phyloP scores from a whole-genome alignment of 805 yeast genomes.

The Candida pseudofarinosa region DNA sequence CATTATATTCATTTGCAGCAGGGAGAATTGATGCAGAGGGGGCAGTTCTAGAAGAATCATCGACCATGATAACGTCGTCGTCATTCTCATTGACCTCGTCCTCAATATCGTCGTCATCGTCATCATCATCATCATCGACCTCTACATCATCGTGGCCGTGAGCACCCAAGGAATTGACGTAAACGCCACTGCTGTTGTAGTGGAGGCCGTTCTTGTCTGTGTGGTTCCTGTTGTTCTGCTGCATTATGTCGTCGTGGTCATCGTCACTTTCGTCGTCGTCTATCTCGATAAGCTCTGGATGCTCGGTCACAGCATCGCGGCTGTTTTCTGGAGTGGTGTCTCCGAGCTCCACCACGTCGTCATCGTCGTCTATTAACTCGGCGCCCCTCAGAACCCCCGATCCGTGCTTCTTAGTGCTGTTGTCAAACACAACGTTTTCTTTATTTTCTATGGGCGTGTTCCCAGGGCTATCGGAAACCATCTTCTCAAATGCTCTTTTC shows the following conservation, averaged over 20 bases:
- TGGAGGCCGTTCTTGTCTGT: too few species aligned
- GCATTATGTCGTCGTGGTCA: conserved; percentile 8
- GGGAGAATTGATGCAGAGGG: conserved; percentile 10
- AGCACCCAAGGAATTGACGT: not conserved
- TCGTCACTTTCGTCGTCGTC: conserved; percentile 17
- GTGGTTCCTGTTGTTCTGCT: conserved; percentile 9
- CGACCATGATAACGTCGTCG: conserved; percentile 6
- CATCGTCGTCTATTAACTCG: not conserved
- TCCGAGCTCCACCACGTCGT: conserved; percentile 11
- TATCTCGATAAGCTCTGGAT: conserved; percentile 12
- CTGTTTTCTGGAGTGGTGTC: conserved; percentile 3
- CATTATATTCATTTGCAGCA: conserved; percentile 28
- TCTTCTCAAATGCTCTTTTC: conserved; percentile 7
- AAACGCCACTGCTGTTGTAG: not conserved
- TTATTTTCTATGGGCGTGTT: conserved; percentile 6
- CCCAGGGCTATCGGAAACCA: conserved; percentile 9
- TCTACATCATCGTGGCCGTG: conserved; percentile 2
- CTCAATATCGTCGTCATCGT: conserved; percentile 10
- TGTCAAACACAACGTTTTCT: conserved; percentile 9
- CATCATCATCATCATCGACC: conserved; percentile 4
- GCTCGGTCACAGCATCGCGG: conserved; percentile 9
- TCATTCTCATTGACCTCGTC: conserved; percentile 10
- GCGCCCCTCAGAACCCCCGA: not conserved
- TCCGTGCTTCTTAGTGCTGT: conserved; percentile 5
- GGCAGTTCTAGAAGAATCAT: not conserved